A percentile compares a stretch with the other conserved stretches of the same genome.
Evolutionary conservation across 176 grass and related monocot genomes (phyloP).

Genomic region (Musa troglodytarum): DNA sequence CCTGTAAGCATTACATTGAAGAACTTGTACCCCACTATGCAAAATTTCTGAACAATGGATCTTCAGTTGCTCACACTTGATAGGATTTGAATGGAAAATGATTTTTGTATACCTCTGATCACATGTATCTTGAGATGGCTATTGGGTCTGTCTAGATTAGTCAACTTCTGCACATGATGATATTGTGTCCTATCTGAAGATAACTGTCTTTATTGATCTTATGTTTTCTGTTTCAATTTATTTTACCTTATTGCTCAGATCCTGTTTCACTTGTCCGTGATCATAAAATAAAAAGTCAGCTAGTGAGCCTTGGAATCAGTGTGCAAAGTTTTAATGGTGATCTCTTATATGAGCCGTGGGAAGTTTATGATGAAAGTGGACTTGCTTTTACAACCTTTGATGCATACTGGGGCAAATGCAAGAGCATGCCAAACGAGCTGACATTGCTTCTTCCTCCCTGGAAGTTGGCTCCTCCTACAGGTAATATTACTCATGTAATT

Average conservation of each 20-base stretch:
- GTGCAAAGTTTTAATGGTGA: constrained; percentile 80
- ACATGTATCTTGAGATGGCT: too few relatives aligned
- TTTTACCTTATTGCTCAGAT: constrained; percentile 42
- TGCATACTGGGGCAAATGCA: constrained; percentile 80
- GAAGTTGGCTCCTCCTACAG: constrained; percentile 46
- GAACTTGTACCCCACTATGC: too few relatives aligned
- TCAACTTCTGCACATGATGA: too few relatives aligned
- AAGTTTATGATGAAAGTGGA: constrained; percentile 54
- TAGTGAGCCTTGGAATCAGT: constrained; percentile 43
- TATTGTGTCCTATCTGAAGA: too few relatives aligned
- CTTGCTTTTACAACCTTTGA: constrained; percentile 59
- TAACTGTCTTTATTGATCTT: too few relatives aligned
- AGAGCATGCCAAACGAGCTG: constrained; percentile 65
- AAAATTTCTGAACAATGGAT: too few relatives aligned
- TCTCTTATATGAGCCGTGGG: constrained; percentile 85
- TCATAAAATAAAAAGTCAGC: constrained; percentile 57
- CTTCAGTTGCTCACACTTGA: too few relatives aligned
- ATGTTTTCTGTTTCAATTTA: not conserved
- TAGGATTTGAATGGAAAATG: too few relatives aligned
- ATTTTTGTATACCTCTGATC: too few relatives aligned
- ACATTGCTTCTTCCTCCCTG: constrained; percentile 56
- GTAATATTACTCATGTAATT: constrained; percentile 9
- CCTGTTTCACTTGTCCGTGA: constrained; percentile 76
- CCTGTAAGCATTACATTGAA: too few relatives aligned
- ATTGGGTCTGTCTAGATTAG: too few relatives aligned